A percentile compares a stretch with the other conserved stretches of the same genome.
Conservation (phyloP, 345 rosid species). For the Acer saccharum region DNA sequence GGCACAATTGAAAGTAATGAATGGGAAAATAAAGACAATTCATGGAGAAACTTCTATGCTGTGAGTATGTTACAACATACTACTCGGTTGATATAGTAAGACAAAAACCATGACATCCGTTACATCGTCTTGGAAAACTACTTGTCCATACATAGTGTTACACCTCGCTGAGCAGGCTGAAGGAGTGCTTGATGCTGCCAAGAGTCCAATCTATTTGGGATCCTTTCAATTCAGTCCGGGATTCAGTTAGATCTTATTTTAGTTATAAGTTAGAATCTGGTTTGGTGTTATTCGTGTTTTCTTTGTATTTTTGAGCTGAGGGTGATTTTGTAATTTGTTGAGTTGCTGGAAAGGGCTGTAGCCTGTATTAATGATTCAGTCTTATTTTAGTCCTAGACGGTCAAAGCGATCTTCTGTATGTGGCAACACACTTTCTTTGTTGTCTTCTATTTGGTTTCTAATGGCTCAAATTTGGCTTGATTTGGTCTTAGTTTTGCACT, state of each 20-base stretch:
- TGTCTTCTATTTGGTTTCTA: background rate
- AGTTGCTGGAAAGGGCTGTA: background rate
- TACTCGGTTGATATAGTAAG: background rate
- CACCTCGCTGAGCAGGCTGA: too few species aligned
- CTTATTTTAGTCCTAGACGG: background rate
- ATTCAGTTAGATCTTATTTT: background rate
- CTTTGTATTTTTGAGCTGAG: too few species aligned
- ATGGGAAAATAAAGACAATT: background rate
- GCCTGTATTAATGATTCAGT: background rate
- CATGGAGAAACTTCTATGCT: background rate
- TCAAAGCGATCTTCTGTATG: background rate
- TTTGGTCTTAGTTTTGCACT: too few species aligned
- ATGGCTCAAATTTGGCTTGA: background rate
- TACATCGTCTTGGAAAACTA: background rate
- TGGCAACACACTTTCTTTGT: background rate
- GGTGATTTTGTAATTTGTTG: background rate
- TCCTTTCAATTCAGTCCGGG: background rate
- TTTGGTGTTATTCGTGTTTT: too few species aligned
- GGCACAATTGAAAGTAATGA: background rate
- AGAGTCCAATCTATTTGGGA: background rate
- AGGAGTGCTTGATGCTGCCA: background rate
- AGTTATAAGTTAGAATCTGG: too few species aligned
- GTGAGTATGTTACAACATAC: background rate
- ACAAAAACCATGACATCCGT: background rate
- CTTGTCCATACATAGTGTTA: too few species aligned